These are phyloP conservation scores for Tilletia setariae DNA, from an alignment of 1,284 basidiomycete species.

Conservation along the genomic window DNA sequence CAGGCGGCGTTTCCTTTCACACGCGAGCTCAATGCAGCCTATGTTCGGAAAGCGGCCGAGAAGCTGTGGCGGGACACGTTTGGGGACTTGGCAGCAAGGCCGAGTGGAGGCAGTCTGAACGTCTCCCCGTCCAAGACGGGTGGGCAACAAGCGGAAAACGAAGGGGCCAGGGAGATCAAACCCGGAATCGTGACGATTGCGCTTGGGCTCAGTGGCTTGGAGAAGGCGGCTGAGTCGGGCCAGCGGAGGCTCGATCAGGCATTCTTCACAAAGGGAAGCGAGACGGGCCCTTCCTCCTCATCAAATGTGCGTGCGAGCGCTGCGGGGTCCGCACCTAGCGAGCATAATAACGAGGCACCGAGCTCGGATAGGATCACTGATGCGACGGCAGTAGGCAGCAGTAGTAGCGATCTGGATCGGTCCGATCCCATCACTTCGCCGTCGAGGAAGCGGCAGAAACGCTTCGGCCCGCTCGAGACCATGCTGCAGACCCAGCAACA, in stretches of 20 bases:
- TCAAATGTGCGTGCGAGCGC: no score
- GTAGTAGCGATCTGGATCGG: no score
- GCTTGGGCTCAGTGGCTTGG: constrained; percentile 79
- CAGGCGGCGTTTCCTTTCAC: constrained; percentile 80
- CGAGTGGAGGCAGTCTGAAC: not conserved
- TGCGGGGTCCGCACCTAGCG: no score
- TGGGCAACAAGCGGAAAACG: constrained; percentile 23
- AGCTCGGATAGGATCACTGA: no score
- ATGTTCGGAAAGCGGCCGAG: constrained; percentile 73
- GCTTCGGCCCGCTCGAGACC: not conserved
- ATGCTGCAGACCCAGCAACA: constrained; percentile 7
- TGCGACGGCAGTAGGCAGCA: no score
- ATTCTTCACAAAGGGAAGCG: not conserved
- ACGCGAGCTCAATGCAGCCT: constrained; percentile 68
- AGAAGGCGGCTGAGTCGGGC: constrained; percentile 68
- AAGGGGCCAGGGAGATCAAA: constrained; percentile 30
- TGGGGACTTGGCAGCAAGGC: constrained; percentile 47
- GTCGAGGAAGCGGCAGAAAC: constrained; percentile 5
- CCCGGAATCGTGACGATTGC: constrained; percentile 65
- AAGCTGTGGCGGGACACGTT: constrained; percentile 84
- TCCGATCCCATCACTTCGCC: no score
- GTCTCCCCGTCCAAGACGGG: not conserved
- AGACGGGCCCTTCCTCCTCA: not conserved
- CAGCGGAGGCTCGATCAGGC: constrained; percentile 72
- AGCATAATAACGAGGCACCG: no score